Evolutionary conservation across 2,329 filamentous ascomycete genomes (phyloP).

Genomic region (Pseudocercospora fijiensis): DNA sequence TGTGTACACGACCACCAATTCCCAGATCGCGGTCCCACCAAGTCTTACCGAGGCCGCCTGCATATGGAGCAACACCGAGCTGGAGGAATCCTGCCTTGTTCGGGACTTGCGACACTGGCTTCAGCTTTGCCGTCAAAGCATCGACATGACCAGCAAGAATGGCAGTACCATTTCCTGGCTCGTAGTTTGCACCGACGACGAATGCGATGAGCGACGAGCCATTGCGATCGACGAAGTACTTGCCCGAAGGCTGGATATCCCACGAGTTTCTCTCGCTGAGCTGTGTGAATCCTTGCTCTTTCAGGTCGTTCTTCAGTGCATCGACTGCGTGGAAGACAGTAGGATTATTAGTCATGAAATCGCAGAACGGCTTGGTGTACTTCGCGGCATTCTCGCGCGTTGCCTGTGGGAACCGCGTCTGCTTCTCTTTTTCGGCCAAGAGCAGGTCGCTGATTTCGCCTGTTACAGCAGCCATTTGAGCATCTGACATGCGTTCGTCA

Average conservation of each 20-base stretch:
- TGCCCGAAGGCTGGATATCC: constrained; percentile 77
- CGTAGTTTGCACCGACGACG: constrained; percentile 74
- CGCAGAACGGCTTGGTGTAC: constrained; percentile 55
- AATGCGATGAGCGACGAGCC: constrained; percentile 84
- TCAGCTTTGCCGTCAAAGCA: constrained; percentile 83
- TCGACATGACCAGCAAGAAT: constrained; percentile 93
- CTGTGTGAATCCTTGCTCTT: constrained; percentile 71
- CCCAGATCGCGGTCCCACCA: constrained; percentile 98
- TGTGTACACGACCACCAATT: constrained; percentile 83
- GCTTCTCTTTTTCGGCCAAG: constrained; percentile 1
- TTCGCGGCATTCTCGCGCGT: constrained; percentile 32
- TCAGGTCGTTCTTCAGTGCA: constrained; percentile 71
- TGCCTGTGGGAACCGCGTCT: constrained; percentile 22
- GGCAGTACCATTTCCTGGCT: constrained; percentile 79
- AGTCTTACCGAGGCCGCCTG: constrained; percentile 79
- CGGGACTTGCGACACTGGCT: constrained; percentile 85
- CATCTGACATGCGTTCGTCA: no score
- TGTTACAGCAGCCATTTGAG: no score
- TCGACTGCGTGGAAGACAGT: constrained; percentile 90
- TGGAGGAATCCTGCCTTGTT: constrained; percentile 82
- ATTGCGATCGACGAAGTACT: constrained; percentile 86
- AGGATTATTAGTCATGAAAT: constrained; percentile 85
- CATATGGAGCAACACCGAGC: constrained; percentile 89
- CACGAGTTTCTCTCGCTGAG: constrained; percentile 79
- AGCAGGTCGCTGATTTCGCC: no score